These are phyloP conservation scores for Catunica adiposa DNA, from an alignment of 2,329 filamentous ascomycete species.

Conservation along the genomic window DNA sequence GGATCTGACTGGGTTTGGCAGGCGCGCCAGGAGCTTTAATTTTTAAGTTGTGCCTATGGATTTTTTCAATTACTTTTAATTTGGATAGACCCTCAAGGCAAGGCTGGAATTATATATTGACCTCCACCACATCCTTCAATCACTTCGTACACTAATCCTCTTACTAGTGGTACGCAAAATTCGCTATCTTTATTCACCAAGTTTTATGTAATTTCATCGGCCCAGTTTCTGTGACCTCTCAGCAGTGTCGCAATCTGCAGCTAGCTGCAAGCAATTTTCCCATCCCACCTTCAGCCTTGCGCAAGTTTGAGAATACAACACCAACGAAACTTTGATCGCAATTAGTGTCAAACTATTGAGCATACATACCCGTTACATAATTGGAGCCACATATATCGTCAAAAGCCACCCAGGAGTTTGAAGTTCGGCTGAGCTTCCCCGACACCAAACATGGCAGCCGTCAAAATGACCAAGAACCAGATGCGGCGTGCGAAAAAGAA, in stretches of 20 bases:
- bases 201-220: too few species aligned
- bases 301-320: background rate
- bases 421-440: background rate
- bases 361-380: background rate
- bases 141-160: background rate
- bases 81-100: background rate
- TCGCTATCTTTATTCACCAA: background rate
- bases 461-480: conserved; percentile 86
- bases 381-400: background rate
- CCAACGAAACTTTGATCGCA: background rate
- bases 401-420: background rate
- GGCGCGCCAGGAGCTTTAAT: background rate
- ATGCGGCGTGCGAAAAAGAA: conserved; percentile 88
- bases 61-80: background rate
- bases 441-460: conserved; percentile 36
- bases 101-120: background rate
- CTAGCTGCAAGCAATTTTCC: background rate
- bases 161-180: background rate
- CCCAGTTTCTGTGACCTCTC: too few species aligned
- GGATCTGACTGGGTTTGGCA: background rate
- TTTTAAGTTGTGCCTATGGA: background rate
- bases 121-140: background rate
- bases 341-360: background rate
- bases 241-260: background rate
- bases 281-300: background rate